Evolutionary conservation across 2,329 filamentous ascomycete genomes (phyloP), one percentile per base, ranked within the genome.

Genomic region (Fusarium coicis): DNA sequence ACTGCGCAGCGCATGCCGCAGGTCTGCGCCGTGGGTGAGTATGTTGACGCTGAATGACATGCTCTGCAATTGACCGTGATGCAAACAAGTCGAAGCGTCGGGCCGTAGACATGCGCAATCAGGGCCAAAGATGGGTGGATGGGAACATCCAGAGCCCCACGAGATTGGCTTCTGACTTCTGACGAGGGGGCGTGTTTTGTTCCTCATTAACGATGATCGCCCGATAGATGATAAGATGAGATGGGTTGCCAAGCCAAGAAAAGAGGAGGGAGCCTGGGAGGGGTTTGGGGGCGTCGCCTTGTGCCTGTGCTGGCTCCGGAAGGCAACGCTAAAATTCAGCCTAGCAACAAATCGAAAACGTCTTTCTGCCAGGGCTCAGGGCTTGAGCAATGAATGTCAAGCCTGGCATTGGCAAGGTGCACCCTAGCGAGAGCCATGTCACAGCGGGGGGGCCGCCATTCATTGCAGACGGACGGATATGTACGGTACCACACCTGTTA

Each of bases 141-240:
- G 49, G 46, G 60, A 40, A 47, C 46, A 52, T 42, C 54, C 54
- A 50, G 43, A 40, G 50, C 64, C 62, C 62, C 63, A 57, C 64
- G 54, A 76, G 66, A 77, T 77, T 77, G 74, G 73, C 73, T 76
- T 72, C 66, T 77, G 68, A 69, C 73, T 77, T 74, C 66, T 76
- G 68, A 74, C 52, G 66, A 60, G 68, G 64, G 49, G 43, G 62
- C 55, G 56, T 60, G 46, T 62, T 66, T 68, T 57, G 42, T 59
- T 63, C 70, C 72, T 65, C 67, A 64, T 68, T 68, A 72, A 69
- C 43, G 58, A 69, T 69, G 74, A 77, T 77, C 75, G 68, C 63
- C 74, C 66, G 73, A 77, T 73, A 73, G 63, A 76, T 73, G 71
- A 71, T 72, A 60, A 63, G 40, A 72, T 58, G 23, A 63, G 36